phyloP scores from a whole-genome alignment of 768 basidiomycete species.

The Phanerodontia chrysosporium region DNA sequence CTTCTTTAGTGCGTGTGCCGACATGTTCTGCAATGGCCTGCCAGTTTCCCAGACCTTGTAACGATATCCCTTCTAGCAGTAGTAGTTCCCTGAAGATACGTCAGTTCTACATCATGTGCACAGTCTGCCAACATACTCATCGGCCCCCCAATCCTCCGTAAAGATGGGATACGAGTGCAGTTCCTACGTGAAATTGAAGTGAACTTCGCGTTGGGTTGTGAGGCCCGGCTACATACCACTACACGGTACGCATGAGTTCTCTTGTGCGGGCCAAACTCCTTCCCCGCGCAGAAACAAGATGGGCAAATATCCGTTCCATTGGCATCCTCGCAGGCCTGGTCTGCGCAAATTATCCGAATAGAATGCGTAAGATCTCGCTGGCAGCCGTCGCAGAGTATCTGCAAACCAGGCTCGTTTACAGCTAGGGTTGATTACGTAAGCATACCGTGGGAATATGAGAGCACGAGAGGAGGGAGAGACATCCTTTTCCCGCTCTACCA shows the following conservation, averaged over 20 bases:
- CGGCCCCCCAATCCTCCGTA: slow-evolving; percentile 93
- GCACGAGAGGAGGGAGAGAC: slow-evolving; percentile 8
- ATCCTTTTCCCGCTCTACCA: slow-evolving; percentile 5
- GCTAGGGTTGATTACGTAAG: slow-evolving; percentile 36
- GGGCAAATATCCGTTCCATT: slow-evolving; percentile 93
- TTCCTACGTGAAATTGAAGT: slow-evolving; percentile 48
- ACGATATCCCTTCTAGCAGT: slow-evolving; percentile 81
- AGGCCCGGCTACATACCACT: slow-evolving; percentile 55
- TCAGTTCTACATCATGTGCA: background rate
- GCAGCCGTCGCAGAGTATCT: slow-evolving; percentile 84
- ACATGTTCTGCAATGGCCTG: slow-evolving; percentile 92
- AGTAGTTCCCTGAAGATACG: slow-evolving; percentile 66
- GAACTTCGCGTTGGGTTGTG: slow-evolving; percentile 16
- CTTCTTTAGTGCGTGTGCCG: slow-evolving; percentile 90
- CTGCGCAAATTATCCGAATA: slow-evolving; percentile 95
- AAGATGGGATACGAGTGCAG: slow-evolving; percentile 97
- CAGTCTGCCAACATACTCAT: slow-evolving; percentile 62
- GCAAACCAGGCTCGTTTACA: slow-evolving; percentile 77
- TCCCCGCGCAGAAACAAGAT: slow-evolving; percentile 86
- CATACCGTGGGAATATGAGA: slow-evolving; percentile 22
- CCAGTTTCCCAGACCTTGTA: slow-evolving; percentile 94
- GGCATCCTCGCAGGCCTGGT: slow-evolving; percentile 64
- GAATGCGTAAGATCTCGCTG: slow-evolving; percentile 89
- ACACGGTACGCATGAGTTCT: slow-evolving; percentile 87
- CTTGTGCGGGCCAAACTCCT: slow-evolving; percentile 83